Conservation (phyloP, 192 early-diverging fungal species). For the Coemansia aciculifera region DNA sequence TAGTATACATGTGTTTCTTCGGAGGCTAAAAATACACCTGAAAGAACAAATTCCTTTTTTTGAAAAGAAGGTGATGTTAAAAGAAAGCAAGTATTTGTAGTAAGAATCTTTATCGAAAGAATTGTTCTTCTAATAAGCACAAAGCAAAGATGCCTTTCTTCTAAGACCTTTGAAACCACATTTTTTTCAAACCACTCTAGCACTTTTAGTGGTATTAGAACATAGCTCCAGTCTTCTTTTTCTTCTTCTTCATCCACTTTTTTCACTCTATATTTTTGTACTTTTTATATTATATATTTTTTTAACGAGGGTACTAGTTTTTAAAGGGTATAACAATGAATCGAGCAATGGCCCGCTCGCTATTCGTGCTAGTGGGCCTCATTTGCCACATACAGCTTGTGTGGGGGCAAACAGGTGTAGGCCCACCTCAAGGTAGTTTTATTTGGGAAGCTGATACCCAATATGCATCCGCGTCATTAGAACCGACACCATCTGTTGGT, state of each 20-base stretch:
- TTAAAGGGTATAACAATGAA: background rate
- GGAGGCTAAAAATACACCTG: background rate
- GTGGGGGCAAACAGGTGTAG: background rate
- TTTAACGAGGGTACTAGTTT: background rate
- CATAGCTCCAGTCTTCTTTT: background rate
- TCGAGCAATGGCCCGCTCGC: conserved; percentile 2
- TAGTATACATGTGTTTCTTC: background rate
- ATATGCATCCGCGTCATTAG: background rate
- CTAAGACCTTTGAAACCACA: background rate
- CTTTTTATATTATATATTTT: background rate
- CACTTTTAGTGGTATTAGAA: background rate
- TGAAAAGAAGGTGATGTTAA: background rate
- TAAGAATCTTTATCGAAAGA: background rate
- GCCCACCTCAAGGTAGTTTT: background rate
- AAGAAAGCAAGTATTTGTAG: background rate
- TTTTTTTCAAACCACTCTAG: background rate
- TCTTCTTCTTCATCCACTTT: background rate
- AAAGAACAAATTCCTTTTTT: background rate
- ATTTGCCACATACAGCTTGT: background rate
- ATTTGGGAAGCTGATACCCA: background rate
- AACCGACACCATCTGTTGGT: background rate
- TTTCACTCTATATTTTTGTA: background rate
- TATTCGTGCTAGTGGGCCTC: background rate
- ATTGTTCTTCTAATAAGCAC: background rate
- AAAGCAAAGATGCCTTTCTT: background rate